Conservation (phyloP, 164 flowering plant species). For the Cinnamomum chago region DNA sequence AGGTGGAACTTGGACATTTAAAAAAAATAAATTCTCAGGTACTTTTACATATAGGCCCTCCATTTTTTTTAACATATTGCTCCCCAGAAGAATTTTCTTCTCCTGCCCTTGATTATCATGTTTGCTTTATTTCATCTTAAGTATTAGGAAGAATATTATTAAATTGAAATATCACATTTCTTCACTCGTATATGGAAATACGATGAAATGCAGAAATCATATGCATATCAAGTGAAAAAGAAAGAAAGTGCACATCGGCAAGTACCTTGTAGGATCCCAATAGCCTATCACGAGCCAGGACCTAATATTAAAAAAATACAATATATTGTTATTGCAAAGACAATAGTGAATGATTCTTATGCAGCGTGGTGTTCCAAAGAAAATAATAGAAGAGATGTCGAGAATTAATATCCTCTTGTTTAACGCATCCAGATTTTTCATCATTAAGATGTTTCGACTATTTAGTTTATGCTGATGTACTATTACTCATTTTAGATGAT, state of each 20-base stretch:
- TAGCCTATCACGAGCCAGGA: conserved; percentile 91
- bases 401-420: not conserved
- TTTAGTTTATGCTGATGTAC: not conserved
- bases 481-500: not conserved
- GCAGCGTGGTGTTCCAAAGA: not conserved
- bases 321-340: conserved; percentile 11
- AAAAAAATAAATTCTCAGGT: no score
- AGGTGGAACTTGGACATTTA: no score
- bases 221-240: not conserved
- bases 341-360: conserved; percentile 1
- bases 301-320: conserved; percentile 28
- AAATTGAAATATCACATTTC: not conserved
- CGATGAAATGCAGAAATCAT: conserved; percentile 1
- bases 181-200: not conserved
- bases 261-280: conserved; percentile 87
- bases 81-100: no score
- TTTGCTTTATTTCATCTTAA: not conserved
- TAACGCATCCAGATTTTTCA: no score
- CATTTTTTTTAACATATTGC: no score
- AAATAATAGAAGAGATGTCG: not conserved
- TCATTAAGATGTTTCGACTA: not conserved
- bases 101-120: not conserved
- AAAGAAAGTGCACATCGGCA: not conserved
- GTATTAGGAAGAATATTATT: not conserved
- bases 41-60: no score